phyloP scores from a whole-genome alignment of 257 asterid species.

The Solanum pimpinellifolium region DNA sequence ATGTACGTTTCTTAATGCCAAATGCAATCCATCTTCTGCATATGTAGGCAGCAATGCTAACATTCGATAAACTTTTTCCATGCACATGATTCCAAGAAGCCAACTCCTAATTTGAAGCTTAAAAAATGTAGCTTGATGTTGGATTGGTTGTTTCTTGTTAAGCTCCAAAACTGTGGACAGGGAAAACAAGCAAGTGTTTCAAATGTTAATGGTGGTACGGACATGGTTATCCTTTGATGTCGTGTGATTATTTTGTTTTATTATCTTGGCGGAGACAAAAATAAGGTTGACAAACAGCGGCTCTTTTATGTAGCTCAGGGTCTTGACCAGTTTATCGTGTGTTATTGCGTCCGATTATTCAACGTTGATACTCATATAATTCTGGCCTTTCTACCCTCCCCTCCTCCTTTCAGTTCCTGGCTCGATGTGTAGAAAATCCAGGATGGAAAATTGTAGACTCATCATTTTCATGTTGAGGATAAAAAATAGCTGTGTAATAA shows the following conservation, averaged over 20 bases:
- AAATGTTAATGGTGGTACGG: neutral
- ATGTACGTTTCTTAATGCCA: neutral
- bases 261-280: neutral
- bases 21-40: neutral
- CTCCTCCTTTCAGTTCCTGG: neutral
- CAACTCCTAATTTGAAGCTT: neutral
- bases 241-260: neutral
- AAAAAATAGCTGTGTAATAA: neutral
- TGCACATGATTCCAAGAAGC: neutral
- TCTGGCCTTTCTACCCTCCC: neutral
- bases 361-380: neutral
- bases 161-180: neutral
- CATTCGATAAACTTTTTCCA: neutral
- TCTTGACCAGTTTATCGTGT: neutral
- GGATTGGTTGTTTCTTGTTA: neutral
- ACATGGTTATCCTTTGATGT: neutral
- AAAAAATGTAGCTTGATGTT: neutral
- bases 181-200: neutral
- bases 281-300: neutral
- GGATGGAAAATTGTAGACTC: neutral
- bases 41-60: neutral
- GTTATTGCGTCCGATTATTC: neutral
- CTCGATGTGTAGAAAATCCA: neutral
- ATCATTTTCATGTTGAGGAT: neutral
- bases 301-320: neutral